A percentile compares a stretch with the other conserved stretches of the same genome.
Conservation (phyloP, 352 stramenopile genomes). For the Thraustochytrium striatum region DNA sequence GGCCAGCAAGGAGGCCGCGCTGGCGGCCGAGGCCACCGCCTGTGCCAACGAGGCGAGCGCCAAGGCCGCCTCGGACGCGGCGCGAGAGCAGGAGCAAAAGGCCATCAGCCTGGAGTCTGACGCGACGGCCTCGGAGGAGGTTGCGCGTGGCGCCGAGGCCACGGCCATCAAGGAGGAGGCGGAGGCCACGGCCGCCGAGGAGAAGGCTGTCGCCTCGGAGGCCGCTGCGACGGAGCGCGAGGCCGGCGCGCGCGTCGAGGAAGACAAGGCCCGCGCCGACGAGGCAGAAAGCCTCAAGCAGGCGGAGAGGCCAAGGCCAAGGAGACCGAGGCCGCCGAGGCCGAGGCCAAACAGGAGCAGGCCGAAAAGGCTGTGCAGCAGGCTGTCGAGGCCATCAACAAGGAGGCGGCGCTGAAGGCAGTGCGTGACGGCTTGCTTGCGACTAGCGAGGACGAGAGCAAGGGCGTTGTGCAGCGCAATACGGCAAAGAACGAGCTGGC, state of each 20-base stretch:
- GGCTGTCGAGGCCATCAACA: constrained; percentile 50
- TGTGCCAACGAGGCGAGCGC: background rate
- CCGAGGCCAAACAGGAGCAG: constrained; percentile 34
- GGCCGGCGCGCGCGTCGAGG: constrained; percentile 21
- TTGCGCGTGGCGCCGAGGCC: background rate
- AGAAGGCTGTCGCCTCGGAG: constrained; percentile 33
- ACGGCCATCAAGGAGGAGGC: constrained; percentile 44
- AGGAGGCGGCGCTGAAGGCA: constrained; percentile 51
- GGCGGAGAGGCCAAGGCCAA: constrained; percentile 24
- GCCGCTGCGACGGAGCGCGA: constrained; percentile 39
- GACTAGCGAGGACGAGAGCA: constrained; percentile 53
- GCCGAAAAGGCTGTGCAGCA: constrained; percentile 49
- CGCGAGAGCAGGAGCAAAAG: background rate
- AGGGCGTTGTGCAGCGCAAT: constrained; percentile 56
- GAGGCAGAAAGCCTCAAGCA: constrained; percentile 7
- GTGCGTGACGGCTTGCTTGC: constrained; percentile 49
- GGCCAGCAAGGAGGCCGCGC: constrained; percentile 20
- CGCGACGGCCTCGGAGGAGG: constrained; percentile 36
- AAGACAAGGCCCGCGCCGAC: background rate
- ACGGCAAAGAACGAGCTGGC: constrained; percentile 58
- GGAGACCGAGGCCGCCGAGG: constrained; percentile 18
- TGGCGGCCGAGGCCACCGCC: constrained; percentile 19
- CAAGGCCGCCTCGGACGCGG: background rate
- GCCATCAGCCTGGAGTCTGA: constrained; percentile 49
- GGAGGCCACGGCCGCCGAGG: constrained; percentile 36